These are phyloP conservation scores for Microdochium trichocladiopsis DNA, from an alignment of 2,329 filamentous ascomycete genomes.

Conservation along the genomic window DNA sequence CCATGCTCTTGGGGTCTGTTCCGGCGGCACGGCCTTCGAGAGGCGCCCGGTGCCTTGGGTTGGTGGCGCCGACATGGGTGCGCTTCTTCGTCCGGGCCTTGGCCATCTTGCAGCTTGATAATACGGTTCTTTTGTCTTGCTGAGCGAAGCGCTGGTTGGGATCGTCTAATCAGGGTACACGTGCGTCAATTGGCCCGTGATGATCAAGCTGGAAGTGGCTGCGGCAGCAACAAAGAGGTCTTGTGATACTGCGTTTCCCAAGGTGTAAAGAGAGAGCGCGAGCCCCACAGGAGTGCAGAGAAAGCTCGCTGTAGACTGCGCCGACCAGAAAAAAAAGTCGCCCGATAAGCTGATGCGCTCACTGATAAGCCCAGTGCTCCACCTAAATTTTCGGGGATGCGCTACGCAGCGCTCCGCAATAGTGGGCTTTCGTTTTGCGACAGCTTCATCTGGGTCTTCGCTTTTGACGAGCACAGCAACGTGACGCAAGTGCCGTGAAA, in stretches of 20 bases:
- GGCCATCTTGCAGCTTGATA: conserved; percentile 52
- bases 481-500: not conserved
- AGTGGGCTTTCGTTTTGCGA: not conserved
- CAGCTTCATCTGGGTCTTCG: not conserved
- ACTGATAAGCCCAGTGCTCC: not conserved
- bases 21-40: conserved; percentile 53
- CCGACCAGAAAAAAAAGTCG: conserved; percentile 1
- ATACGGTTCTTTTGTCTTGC: not conserved
- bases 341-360: not conserved
- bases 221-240: not conserved
- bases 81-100: conserved; percentile 79
- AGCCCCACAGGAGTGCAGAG: not conserved
- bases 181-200: too few relatives aligned
- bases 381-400: not conserved
- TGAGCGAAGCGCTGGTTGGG: not conserved
- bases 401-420: not conserved
- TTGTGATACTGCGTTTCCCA: not conserved
- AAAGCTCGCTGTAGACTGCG: not conserved
- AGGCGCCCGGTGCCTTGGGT: conserved; percentile 45
- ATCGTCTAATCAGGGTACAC: too few relatives aligned
- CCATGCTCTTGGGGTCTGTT: conserved; percentile 88
- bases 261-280: not conserved
- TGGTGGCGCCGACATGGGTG: conserved; percentile 67
- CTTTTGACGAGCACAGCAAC: not conserved
- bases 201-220: too few relatives aligned